A percentile compares a stretch with the other conserved stretches of the same genome.
Conservation (phyloP, 257 asterid species). For the Ballota nigra region DNA sequence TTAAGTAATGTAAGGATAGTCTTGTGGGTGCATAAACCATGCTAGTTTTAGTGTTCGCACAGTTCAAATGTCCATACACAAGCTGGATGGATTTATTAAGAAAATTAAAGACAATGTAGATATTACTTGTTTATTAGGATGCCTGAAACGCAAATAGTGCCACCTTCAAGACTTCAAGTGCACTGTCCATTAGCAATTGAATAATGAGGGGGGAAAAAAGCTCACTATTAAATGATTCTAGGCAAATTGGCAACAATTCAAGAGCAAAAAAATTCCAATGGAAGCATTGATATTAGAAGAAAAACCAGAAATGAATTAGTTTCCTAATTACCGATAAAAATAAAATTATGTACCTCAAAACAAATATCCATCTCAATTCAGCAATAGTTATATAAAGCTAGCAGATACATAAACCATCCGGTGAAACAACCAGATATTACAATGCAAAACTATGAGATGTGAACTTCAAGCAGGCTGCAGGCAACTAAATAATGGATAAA, state of each 20-base stretch:
- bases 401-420: background rate
- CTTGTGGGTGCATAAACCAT: too few relatives aligned
- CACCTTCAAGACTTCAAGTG: background rate
- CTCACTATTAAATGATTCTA: background rate
- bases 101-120: background rate
- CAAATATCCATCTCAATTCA: background rate
- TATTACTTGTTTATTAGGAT: too few relatives aligned
- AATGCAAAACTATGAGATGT: background rate
- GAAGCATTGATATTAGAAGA: background rate
- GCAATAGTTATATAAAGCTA: background rate
- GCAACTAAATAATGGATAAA: slow-evolving; percentile 1
- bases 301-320: too few relatives aligned
- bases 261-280: background rate
- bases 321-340: too few relatives aligned
- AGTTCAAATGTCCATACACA: too few relatives aligned
- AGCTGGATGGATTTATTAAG: background rate
- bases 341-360: too few relatives aligned
- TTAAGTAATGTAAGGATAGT: too few relatives aligned
- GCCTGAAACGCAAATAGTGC: background rate
- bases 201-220: background rate
- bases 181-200: background rate
- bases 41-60: too few relatives aligned
- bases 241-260: background rate
- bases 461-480: background rate
- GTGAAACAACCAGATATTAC: background rate